Evolutionary conservation across 768 basidiomycete genomes (phyloP), one percentile per base, ranked within the genome.

Genomic region (Lactarius vividus): DNA sequence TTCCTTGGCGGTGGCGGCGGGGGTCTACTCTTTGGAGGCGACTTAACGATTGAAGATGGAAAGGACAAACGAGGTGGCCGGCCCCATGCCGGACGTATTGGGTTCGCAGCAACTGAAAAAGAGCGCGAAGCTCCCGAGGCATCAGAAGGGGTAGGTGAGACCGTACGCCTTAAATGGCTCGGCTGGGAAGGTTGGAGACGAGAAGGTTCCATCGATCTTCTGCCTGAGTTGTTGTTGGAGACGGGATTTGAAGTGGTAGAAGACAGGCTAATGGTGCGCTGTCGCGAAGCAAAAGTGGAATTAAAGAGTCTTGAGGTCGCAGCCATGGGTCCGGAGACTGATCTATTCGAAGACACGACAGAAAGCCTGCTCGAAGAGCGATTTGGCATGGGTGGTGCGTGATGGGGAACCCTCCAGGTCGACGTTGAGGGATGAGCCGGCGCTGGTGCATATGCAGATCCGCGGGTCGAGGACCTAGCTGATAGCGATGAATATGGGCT

Each of bases 221-320:
- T 75, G 54, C 74, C 74, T 4, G 70, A 68, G 29, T 74, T 71
- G 37, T 78, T 77, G 37, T 78, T 77, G 57, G 73, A 73, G 10
- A 78, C 73, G 53, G 79, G 39, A n/a, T 75, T 74, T 15, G 79
- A 74, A 65, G 79, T 75, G 52, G 80, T 82, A 13, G 81, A 79
- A 0, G 80, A 76, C 57, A 88, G 74, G 72, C 92, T 94, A 37
- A 81, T 77, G 26, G 91, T 92, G 26, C 92, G 83, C 71, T 94
- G 92, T 35, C 92, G 85, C n/a, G 92, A 94, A 37, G 92, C 83
- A 74, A 87, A 91, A 9, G 92, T 94, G 4, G 92, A 82, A 35
- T 79, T 79, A 66, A 83, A 81, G 23, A 91, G 59, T 23, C 77
- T 74, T 16, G 76, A 71, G 26, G 78, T 72, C 23, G 82, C 77